Percentiles rank a stretch among this genome's conserved stretches.
These are phyloP conservation scores for Verruconis gallopava DNA, from an alignment of 2,329 filamentous ascomycete genomes.

Conservation along the genomic window DNA sequence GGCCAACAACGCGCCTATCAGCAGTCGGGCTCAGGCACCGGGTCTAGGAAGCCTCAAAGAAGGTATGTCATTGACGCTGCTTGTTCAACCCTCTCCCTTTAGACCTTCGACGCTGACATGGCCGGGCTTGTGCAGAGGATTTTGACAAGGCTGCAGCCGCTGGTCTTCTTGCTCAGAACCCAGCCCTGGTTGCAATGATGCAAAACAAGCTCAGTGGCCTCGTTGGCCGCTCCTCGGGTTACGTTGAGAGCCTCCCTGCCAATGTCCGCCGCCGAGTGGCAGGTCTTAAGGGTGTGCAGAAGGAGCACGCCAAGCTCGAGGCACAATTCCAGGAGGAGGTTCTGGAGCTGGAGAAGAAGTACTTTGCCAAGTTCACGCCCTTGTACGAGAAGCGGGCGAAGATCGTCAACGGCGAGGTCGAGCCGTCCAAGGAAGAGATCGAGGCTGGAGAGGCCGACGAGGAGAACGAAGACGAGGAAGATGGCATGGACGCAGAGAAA, in stretches of 20 bases:
- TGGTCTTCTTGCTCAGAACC: slow-evolving; percentile 77
- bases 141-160: slow-evolving; percentile 77
- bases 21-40: slow-evolving; percentile 91
- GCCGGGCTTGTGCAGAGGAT: slow-evolving; percentile 53
- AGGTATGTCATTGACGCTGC: slow-evolving; percentile 44
- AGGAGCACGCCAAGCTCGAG: slow-evolving; percentile 97
- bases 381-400: slow-evolving; percentile 89
- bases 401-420: slow-evolving; percentile 76
- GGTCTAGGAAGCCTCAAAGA: slow-evolving; percentile 92
- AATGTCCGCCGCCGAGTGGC: slow-evolving; percentile 86
- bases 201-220: slow-evolving; percentile 89
- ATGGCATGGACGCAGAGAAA: slow-evolving; percentile 44
- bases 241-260: slow-evolving; percentile 87
- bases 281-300: slow-evolving; percentile 94
- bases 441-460: slow-evolving; percentile 72
- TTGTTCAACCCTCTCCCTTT: background rate
- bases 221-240: slow-evolving; percentile 89
- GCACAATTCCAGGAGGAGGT: slow-evolving; percentile 98
- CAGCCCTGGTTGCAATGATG: slow-evolving; percentile 90
- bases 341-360: slow-evolving; percentile 96
- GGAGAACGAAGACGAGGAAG: slow-evolving; percentile 50
- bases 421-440: slow-evolving; percentile 80
- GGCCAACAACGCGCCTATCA: slow-evolving; percentile 89
- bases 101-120: background rate
- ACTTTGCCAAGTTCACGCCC: slow-evolving; percentile 96